phyloP scores from a whole-genome alignment of 179 eudicot genomes.

The Beta macrorhiza region DNA sequence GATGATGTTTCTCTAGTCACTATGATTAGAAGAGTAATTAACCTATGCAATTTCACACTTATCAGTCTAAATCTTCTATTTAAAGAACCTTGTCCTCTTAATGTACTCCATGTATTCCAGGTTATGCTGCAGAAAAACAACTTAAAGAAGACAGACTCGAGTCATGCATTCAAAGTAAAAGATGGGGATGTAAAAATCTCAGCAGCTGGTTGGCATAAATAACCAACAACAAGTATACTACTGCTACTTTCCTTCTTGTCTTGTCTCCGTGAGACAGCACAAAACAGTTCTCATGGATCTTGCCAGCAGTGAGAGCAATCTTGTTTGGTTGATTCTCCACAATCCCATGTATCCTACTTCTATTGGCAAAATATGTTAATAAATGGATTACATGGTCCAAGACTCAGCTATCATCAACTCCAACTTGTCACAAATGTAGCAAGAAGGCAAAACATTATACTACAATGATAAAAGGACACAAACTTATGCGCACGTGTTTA shows the following conservation, averaged over 20 bases:
- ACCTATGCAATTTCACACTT: too few species aligned
- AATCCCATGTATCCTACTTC: constrained; percentile 37
- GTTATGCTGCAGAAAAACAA: too few species aligned
- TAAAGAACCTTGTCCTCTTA: too few species aligned
- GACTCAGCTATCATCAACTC: constrained; percentile 64
- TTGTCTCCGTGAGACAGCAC: constrained; percentile 24
- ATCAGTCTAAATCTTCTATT: too few species aligned
- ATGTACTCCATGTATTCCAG: too few species aligned
- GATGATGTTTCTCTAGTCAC: constrained; percentile 26
- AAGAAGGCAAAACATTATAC: background rate
- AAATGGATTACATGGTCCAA: constrained; percentile 72
- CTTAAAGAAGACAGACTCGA: too few species aligned
- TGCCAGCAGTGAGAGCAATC: constrained; percentile 57
- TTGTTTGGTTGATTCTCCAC: constrained; percentile 39
- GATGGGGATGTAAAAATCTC: constrained; percentile 60
- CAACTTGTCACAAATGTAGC: constrained; percentile 49
- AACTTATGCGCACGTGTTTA: background rate
- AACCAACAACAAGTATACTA: constrained; percentile 89
- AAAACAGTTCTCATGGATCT: constrained; percentile 41
- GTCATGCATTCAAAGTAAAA: too few species aligned
- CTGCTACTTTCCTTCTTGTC: constrained; percentile 38
- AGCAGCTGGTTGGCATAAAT: constrained; percentile 91
- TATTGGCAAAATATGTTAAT: constrained; percentile 58
- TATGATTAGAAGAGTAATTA: too few species aligned
- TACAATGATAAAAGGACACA: too few species aligned